Evolutionary conservation across 371 early-diverging fungal genomes (phyloP), one percentile per base, ranked within the genome.

Genomic region (Saksenaea vasiformis): DNA sequence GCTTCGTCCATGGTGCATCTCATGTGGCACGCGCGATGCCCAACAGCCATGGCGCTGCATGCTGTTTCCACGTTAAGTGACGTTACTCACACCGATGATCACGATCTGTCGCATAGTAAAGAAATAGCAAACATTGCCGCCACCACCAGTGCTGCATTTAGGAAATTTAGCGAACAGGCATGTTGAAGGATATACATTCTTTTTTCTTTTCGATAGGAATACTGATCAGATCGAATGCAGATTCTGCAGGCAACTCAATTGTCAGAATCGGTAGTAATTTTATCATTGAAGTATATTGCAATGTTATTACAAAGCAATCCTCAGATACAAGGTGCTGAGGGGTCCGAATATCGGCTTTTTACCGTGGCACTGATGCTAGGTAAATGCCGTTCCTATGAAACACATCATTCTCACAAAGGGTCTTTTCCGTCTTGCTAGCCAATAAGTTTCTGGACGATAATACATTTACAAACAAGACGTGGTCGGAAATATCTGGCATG

Each of bases 311-410:
- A 82, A 58, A 83, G 82, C 28, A 80, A 80, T 36, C 88, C 88
- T 1, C 67, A 78, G 17, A 83, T 86, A 28, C 84, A 85, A 72
- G 87, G 87, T 57, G 86, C 85, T 5, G 84, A 75, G 55, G 92
- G 91, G 22, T 90, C 91, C 34, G 93, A 92, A 67, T 92, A 87
- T 67, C 77, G 90, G 31, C 61, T 92, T 39, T 90, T 91, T 70
- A 90, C 90, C 0, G 91, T 92, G 11, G 90, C 93, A n/a, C 65
- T 92, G 19, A 91, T 92, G 91, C 64, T 80, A 35, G 78, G 78
- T 77, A 71, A 53, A 56, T 56, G 10, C 15, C 4, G 55, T 0
- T 54, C 55, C 15, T 0, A 15, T 5, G 37, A 24, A 9, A 10
- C 17, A 7, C 3, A 22, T 41, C 27, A 4, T 14, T 0, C 1